Evolutionary conservation across 2,329 filamentous ascomycete species (phyloP), one percentile per base, ranked within the genome.

Genomic region (Tolypocladium amazonense): DNA sequence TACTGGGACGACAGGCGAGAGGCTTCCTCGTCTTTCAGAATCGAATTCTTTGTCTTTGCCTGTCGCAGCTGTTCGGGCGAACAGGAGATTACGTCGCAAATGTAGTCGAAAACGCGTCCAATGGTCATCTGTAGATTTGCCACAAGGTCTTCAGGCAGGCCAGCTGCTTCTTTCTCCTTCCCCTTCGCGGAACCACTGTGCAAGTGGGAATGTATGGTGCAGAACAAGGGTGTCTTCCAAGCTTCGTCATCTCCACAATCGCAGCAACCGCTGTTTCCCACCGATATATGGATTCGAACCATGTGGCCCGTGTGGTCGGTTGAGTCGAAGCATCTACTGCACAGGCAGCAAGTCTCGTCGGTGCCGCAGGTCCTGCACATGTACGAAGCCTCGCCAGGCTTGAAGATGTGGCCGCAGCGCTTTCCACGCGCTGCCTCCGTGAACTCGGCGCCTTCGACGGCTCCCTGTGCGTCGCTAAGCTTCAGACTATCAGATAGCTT

Each of bases 71-170:
- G 93, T 75, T 99, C 95, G 0, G 95, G 95, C 1, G 93, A 95
- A 75, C 95, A 99, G 2, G 94, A 97, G 64, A 97, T 92, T 62
- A 99, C 92, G 76, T 99, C 94, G 76, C 93, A 97, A 63, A 99
- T 87, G 71, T 96, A 99, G 76, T 99, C 94, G 63, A 97, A 83
- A 14, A 87, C 88, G 61, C 90, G 84, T 2, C 89, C 85, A 63
- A 99, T 87, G 0, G 94, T 97, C 81, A 90, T 90, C 59, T 87
- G 84, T 62, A 97, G 91, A 67, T 86, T 88, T 60, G 86, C 79
- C 38, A 89, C 77, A 58, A 97, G 80, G 50, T 96, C 90, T 38
- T 85, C 80, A 0, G 94, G 90, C 56, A 97, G 75, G 6, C 74
- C 78, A 55, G 80, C 77, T 53, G 80, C 78, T 59, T 78, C 75